Percentiles rank a stretch among this genome's conserved stretches.
Conservation (phyloP, 148 eudicot genomes). For the Oxyria digyna region DNA sequence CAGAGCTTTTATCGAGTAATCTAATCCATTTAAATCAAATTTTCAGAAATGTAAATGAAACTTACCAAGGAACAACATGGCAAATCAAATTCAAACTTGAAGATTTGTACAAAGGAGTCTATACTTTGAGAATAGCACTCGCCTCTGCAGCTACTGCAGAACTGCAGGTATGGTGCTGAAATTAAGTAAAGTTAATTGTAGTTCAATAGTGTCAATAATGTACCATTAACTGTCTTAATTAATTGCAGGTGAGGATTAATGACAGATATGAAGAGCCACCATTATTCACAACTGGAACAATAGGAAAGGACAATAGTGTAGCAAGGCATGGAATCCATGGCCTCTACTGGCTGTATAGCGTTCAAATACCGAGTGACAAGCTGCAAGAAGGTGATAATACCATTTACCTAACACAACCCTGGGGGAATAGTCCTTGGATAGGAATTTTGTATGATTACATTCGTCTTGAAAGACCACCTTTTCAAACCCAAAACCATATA, state of each 20-base stretch:
- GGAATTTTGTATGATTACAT: slow-evolving; percentile 56
- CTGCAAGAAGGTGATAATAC: slow-evolving; percentile 35
- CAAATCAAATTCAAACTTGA: slow-evolving; percentile 71
- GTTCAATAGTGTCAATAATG: not conserved
- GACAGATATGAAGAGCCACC: slow-evolving; percentile 40
- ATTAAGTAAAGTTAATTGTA: not conserved
- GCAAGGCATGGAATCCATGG: slow-evolving; percentile 65
- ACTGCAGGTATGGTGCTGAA: slow-evolving; percentile 34
- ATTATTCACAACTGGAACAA: slow-evolving; percentile 33
- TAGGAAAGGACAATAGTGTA: slow-evolving; percentile 49
- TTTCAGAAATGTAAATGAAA: slow-evolving; percentile 44
- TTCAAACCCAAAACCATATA: not conserved
- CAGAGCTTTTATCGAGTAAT: not conserved
- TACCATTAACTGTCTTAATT: not conserved
- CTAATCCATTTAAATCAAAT: too few species aligned
- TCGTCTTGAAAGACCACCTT: slow-evolving; percentile 56
- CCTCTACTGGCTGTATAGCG: slow-evolving; percentile 38
- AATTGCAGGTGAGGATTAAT: slow-evolving; percentile 39
- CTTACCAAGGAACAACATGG: slow-evolving; percentile 73
- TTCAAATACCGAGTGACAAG: slow-evolving; percentile 30
- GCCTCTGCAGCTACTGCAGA: slow-evolving; percentile 77
- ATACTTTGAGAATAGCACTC: slow-evolving; percentile 63
- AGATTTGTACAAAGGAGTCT: slow-evolving; percentile 29
- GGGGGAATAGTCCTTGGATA: slow-evolving; percentile 42
- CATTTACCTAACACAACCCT: slow-evolving; percentile 39